Base-by-base conservation (phyloP, 2,329 filamentous ascomycete genomes). In the Fusarium cyanostomum region DNA sequence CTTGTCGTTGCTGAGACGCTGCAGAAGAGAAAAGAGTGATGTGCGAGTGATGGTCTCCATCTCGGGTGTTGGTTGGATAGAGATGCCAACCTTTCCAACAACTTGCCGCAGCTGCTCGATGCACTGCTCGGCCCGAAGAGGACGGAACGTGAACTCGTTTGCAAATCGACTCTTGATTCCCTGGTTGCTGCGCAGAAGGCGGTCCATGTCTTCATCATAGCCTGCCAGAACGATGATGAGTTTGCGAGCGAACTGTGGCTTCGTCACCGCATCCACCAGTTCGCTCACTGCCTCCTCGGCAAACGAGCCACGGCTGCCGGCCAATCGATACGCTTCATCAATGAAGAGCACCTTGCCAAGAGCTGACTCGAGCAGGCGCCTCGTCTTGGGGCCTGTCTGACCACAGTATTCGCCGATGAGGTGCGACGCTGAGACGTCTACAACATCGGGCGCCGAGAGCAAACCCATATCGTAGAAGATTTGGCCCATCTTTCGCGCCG, bases 391-490 rank as follows among this genome's bases (percentile, higher is more conserved):
- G 0, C 86, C 88, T 0, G 89, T 92, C 0, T 91, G 87, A 0
- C 90, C 90, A 0, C 90, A 71, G 41, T 86, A 92, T 67, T 89
- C 80, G 0, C 87, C 89, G 2, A 92, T 79, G 0, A 93, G 75
- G 34, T 92, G 88, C 0, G 86, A 85, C 0, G 88, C 88, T 0
- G 90, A 92, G 49, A 82, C 84, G 60, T 92, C 87, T 0, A 88
- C 72, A 0, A 92, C 88, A 37, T 89, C 84, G 0, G 81, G 81
- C 0, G 81, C 79, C 0, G 85, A 77, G 0, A 93, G 77, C 42
- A 92, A 83, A 0, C 89, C 89, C 82, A 93, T 86, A 69, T 92
- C 86, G 68, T 91, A 92, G 68, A 86, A 93, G 0, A 93, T 79
- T 61, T 91, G 84, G 2, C 90, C 90, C 79, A 93, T 88, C 59